Conservation (phyloP, 495 filamentous ascomycete genomes). For the Hypoxylon cercidicola region DNA sequence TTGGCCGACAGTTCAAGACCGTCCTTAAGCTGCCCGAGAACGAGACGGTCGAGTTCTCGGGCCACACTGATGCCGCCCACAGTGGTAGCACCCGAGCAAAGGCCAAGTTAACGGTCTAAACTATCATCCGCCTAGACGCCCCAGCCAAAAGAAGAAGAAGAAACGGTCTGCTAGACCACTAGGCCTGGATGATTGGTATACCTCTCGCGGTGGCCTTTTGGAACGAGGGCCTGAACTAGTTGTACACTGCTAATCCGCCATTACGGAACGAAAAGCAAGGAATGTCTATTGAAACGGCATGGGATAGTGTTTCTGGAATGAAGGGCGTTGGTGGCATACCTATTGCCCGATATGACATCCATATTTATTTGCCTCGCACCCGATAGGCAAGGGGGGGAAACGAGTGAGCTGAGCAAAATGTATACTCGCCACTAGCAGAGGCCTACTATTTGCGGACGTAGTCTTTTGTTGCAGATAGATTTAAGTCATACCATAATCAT, state of each 20-base stretch:
- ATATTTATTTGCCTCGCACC: slow-evolving; percentile 2
- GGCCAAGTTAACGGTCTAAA: slow-evolving; percentile 88
- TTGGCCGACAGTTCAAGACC: slow-evolving; percentile 91
- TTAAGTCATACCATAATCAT: slow-evolving; percentile 26
- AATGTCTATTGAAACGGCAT: not conserved
- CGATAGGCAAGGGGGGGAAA: not conserved
- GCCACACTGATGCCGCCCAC: slow-evolving; percentile 93
- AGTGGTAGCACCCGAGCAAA: slow-evolving; percentile 93
- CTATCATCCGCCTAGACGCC: not conserved
- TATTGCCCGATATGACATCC: slow-evolving; percentile 15
- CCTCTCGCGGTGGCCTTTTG: slow-evolving; percentile 4
- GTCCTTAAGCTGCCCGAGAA: slow-evolving; percentile 77
- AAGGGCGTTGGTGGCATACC: not conserved
- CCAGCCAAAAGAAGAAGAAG: not conserved
- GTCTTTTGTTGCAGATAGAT: slow-evolving; percentile 26
- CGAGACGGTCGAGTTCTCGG: slow-evolving; percentile 91
- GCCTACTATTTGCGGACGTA: slow-evolving; percentile 14
- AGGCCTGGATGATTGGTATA: slow-evolving; percentile 4
- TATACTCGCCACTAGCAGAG: slow-evolving; percentile 11
- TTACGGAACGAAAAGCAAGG: not conserved
- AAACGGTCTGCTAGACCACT: not conserved
- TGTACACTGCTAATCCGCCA: not conserved
- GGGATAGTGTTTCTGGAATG: not conserved
- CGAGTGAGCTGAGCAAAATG: slow-evolving; percentile 17
- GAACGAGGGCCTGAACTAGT: not conserved